Conservation (phyloP, 192 early-diverging fungal genomes). For the Mortierella hygrophila region DNA sequence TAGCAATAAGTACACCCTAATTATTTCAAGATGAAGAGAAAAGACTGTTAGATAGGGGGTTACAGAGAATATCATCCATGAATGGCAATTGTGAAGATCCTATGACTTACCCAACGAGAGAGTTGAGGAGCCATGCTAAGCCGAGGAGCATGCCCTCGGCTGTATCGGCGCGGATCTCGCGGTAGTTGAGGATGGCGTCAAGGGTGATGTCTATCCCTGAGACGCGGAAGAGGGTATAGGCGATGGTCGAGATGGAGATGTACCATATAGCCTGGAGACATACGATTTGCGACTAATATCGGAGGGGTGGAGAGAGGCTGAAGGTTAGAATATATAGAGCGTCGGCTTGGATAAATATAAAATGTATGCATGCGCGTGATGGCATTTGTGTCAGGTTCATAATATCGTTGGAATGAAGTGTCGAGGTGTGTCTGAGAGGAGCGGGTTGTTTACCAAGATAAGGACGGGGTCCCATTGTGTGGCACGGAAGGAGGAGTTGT, state of each 20-base stretch:
- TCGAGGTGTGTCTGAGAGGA: not conserved
- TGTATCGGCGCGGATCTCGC: constrained; percentile 69
- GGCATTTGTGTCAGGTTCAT: not conserved
- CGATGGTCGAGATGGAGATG: constrained; percentile 45
- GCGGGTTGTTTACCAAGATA: constrained; percentile 25
- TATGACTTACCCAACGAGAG: constrained; percentile 63
- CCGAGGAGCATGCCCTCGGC: constrained; percentile 77
- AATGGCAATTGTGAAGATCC: too few species aligned
- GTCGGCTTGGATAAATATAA: too few species aligned
- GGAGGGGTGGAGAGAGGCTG: too few species aligned
- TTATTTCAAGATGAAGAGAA: not conserved
- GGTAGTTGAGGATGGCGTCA: constrained; percentile 75
- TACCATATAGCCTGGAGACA: constrained; percentile 52
- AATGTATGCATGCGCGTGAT: too few species aligned
- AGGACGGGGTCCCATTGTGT: constrained; percentile 57
- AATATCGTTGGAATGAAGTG: not conserved
- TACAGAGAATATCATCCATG: not conserved
- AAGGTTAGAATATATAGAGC: too few species aligned
- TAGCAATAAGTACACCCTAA: constrained; percentile 61
- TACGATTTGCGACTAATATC: constrained; percentile 43
- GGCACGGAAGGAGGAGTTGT: constrained; percentile 36
- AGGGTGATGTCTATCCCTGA: constrained; percentile 73
- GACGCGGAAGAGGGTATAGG: constrained; percentile 32
- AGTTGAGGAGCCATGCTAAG: constrained; percentile 75
- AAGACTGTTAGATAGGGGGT: not conserved